A percentile compares a stretch with the other conserved stretches of the same genome.
These are phyloP conservation scores for Corymbia calophylla DNA, from an alignment of 441 rosid genomes.

Conservation along the genomic window DNA sequence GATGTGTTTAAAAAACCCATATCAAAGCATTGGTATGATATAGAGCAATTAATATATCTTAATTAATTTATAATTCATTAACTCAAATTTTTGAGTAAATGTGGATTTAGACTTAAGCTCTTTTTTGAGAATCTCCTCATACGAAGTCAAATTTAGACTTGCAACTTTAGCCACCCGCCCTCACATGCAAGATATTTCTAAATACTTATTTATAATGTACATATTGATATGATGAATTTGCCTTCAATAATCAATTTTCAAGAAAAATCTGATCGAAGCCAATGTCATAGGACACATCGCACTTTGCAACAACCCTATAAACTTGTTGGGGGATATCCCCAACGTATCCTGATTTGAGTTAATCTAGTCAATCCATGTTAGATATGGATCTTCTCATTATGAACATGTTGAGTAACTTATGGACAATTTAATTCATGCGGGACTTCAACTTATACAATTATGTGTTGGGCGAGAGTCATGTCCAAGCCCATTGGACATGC, in stretches of 20 bases:
- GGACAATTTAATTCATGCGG: background rate
- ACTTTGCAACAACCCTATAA: background rate
- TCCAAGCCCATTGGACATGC: background rate
- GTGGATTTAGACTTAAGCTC: background rate
- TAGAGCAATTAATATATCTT: background rate
- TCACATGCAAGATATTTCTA: background rate
- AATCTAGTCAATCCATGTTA: background rate
- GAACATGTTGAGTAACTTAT: background rate
- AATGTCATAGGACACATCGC: background rate
- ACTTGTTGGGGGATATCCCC: background rate
- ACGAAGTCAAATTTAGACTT: background rate
- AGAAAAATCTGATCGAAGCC: background rate
- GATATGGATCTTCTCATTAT: background rate
- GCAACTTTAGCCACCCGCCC: background rate
- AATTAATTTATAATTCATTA: fast-evolving
- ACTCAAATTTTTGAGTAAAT: background rate
- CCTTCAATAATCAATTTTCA: fast-evolving
- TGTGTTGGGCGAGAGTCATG: background rate
- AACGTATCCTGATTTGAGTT: background rate
- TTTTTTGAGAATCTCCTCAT: background rate
- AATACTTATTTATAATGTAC: too few species aligned
- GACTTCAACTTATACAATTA: background rate
- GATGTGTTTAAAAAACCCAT: background rate
- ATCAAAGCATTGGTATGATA: too few species aligned
- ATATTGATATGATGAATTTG: too few species aligned